Percentiles rank a stretch among this genome's conserved stretches.
phyloP scores from a whole-genome alignment of 345 rosid genomes.

The Linum tenue region DNA sequence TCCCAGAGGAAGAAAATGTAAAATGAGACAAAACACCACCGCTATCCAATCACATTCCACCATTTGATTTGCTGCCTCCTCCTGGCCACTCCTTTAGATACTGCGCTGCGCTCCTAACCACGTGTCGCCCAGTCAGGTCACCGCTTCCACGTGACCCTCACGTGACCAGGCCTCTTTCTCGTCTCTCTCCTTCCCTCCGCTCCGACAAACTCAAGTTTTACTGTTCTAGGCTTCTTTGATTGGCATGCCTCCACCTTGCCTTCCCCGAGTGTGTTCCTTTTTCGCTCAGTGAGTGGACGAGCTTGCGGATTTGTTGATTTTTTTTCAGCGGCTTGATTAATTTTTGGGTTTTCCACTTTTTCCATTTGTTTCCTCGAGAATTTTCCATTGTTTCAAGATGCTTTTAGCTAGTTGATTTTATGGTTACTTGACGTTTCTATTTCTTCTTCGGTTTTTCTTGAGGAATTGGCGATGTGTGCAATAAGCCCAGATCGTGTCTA shows the following conservation, averaged over 20 bases:
- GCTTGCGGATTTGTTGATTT: background rate
- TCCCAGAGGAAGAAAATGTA: background rate
- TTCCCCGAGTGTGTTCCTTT: no score
- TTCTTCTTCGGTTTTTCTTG: background rate
- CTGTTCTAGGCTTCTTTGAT: background rate
- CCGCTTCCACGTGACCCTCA: conserved; percentile 28
- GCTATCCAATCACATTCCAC: conserved; percentile 29
- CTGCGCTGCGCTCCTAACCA: conserved; percentile 17
- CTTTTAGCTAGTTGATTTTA: no score
- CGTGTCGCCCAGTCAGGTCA: conserved; percentile 35
- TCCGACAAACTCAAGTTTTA: background rate
- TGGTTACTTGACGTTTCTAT: background rate
- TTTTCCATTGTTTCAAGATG: no score
- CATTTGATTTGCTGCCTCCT: conserved; percentile 28
- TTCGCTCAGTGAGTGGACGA: background rate
- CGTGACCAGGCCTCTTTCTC: conserved; percentile 22
- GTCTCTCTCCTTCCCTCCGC: background rate
- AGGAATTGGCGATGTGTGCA: conserved; percentile 57
- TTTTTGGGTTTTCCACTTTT: background rate
- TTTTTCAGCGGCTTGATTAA: background rate
- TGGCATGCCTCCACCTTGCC: background rate
- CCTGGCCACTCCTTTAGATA: conserved; percentile 61
- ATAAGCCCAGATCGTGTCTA: conserved; percentile 21
- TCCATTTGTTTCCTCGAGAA: background rate
- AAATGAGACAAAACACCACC: background rate